Conservation (phyloP, 2,329 filamentous ascomycete species). For the Pseudogymnoascus verrucosus region DNA sequence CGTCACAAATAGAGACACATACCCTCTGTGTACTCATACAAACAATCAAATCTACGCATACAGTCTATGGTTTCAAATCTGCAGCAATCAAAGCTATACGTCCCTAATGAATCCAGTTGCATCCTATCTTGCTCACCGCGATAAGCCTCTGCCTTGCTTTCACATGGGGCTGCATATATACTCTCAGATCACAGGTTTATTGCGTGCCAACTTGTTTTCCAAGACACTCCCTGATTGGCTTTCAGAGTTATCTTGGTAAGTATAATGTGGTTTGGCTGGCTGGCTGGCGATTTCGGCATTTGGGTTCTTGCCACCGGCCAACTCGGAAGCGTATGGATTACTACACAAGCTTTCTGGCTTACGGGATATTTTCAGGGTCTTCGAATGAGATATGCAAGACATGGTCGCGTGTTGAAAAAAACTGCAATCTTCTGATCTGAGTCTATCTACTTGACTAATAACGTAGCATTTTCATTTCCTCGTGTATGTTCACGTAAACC, state of each 20-base stretch:
- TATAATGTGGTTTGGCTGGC: neutral
- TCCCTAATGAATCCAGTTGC: neutral
- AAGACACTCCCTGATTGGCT: neutral
- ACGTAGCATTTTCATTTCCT: conserved; percentile 4
- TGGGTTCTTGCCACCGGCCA: neutral
- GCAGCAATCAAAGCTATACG: neutral
- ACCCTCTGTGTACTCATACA: neutral
- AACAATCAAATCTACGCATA: neutral
- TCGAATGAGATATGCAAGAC: neutral
- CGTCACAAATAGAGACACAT: conserved; percentile 4
- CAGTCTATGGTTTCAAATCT: neutral
- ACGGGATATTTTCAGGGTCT: neutral
- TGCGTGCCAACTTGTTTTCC: conserved; percentile 1
- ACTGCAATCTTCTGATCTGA: neutral
- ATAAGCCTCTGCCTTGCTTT: conserved; percentile 5
- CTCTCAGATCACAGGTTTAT: neutral
- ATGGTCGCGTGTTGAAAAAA: conserved; percentile 6
- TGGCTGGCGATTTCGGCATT: neutral
- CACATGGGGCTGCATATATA: neutral
- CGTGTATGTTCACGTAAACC: conserved; percentile 4
- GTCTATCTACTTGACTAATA: conserved; percentile 6
- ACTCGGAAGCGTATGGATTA: neutral
- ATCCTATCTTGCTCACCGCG: neutral
- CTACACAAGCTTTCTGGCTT: neutral
- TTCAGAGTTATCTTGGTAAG: neutral